These are phyloP conservation scores for Parathielavia hyrcaniae DNA, from an alignment of 495 filamentous ascomycete genomes.

Conservation along the genomic window DNA sequence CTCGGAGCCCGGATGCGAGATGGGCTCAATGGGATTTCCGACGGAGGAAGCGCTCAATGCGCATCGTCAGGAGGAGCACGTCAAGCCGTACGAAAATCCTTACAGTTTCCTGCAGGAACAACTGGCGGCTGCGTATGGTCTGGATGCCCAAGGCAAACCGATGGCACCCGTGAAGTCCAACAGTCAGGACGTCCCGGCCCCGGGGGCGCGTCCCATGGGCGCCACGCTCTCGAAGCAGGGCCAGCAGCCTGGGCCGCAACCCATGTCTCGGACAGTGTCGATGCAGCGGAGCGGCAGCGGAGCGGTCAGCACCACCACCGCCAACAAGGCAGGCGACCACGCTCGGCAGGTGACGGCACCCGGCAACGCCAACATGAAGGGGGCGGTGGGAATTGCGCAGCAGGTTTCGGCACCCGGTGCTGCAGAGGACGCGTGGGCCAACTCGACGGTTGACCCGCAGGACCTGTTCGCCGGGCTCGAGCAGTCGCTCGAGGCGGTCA, in stretches of 20 bases:
- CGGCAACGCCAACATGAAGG: constrained; percentile 16
- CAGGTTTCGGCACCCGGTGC: background rate
- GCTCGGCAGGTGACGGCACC: constrained; percentile 7
- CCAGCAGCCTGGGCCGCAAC: constrained; percentile 39
- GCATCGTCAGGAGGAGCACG: constrained; percentile 51
- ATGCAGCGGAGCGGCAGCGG: constrained; percentile 43
- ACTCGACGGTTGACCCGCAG: constrained; percentile 43
- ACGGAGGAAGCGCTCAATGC: constrained; percentile 47
- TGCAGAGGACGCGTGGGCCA: constrained; percentile 33
- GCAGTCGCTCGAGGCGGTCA: constrained; percentile 23
- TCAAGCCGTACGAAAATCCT: constrained; percentile 48
- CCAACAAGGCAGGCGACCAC: constrained; percentile 26
- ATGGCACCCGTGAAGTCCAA: constrained; percentile 23
- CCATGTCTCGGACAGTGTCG: constrained; percentile 44
- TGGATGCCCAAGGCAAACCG: constrained; percentile 44
- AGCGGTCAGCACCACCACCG: constrained; percentile 20
- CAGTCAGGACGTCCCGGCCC: constrained; percentile 13
- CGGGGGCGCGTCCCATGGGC: constrained; percentile 30
- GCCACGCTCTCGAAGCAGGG: constrained; percentile 40
- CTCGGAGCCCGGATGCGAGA: constrained; percentile 43
- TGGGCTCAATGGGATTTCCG: constrained; percentile 44
- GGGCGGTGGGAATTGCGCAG: constrained; percentile 18
- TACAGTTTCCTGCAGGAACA: constrained; percentile 45
- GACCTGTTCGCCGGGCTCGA: constrained; percentile 36
- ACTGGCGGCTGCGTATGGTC: constrained; percentile 37